Conservation (phyloP, 169 alveolate species). For the Neospora caninum region DNA sequence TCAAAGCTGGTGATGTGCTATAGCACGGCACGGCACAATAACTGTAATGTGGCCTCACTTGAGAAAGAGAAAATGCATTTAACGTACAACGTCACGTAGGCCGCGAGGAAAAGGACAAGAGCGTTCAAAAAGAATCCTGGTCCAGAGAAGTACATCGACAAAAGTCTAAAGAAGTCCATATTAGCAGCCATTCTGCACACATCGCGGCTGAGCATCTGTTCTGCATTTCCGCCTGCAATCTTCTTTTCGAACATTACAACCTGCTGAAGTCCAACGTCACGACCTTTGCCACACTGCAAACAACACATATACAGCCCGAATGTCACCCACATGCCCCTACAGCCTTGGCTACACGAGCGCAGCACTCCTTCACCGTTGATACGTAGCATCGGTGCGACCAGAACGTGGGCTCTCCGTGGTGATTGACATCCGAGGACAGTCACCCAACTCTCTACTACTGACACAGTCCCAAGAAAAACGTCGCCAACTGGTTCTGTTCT, state of each 20-base stretch:
- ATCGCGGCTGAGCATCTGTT: slow-evolving; percentile 66
- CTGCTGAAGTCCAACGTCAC: slow-evolving; percentile 67
- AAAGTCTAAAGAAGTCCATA: slow-evolving; percentile 66
- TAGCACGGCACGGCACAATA: no score
- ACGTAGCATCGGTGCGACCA: no score
- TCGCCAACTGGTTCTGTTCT: no score
- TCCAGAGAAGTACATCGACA: slow-evolving; percentile 65
- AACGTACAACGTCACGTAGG: slow-evolving; percentile 61
- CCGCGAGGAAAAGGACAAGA: slow-evolving; percentile 61
- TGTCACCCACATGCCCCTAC: neutral
- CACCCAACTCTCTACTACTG: no score
- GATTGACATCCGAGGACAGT: no score
- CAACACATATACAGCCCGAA: neutral
- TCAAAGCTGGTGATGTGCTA: no score
- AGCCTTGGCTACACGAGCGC: no score
- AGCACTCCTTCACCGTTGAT: no score
- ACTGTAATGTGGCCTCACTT: slow-evolving; percentile 10
- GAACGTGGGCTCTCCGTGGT: no score
- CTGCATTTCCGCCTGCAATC: slow-evolving; percentile 68
- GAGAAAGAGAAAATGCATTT: slow-evolving; percentile 59
- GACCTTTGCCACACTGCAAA: slow-evolving; percentile 71
- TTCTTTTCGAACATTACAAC: slow-evolving; percentile 67
- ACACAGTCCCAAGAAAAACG: no score
- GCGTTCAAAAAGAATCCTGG: slow-evolving; percentile 63
- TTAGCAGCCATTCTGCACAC: slow-evolving; percentile 55